A percentile compares a stretch with the other conserved stretches of the same genome.
Evolutionary conservation across 1,284 basidiomycete genomes (phyloP).

Genomic region (Cutaneotrichosporon daszewskae): DNA sequence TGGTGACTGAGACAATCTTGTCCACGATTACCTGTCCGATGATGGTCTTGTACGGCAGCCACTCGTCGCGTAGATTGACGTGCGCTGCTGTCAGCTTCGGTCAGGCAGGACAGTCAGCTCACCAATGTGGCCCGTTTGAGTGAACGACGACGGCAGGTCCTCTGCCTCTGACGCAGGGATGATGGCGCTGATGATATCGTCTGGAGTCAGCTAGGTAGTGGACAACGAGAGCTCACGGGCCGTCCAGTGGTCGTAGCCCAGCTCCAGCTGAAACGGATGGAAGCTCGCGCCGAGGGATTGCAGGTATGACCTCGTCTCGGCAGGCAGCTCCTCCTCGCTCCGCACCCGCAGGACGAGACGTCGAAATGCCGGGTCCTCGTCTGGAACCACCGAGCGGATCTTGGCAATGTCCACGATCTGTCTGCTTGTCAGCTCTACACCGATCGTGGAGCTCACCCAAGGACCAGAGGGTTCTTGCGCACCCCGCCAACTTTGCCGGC

Average conservation of each 20-base stretch:
- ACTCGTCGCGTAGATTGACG: slow-evolving; percentile 84
- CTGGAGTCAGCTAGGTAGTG: slow-evolving; percentile 48
- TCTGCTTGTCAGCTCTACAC: slow-evolving; percentile 39
- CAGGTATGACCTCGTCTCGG: slow-evolving; percentile 56
- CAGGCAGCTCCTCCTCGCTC: slow-evolving; percentile 60
- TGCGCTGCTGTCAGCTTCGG: slow-evolving; percentile 52
- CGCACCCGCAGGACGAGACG: slow-evolving; percentile 60
- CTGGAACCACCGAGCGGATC: slow-evolving; percentile 57
- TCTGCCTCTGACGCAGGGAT: slow-evolving; percentile 69
- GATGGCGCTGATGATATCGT: slow-evolving; percentile 72
- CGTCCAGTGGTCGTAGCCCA: slow-evolving; percentile 81
- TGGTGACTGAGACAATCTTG: slow-evolving; percentile 64
- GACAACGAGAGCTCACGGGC: slow-evolving; percentile 55
- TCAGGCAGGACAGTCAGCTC: slow-evolving; percentile 22
- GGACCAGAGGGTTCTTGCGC: slow-evolving; percentile 56
- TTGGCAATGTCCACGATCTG: slow-evolving; percentile 61
- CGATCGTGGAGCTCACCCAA: slow-evolving; percentile 51
- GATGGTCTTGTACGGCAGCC: slow-evolving; percentile 80
- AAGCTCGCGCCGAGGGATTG: slow-evolving; percentile 55
- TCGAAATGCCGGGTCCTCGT: slow-evolving; percentile 51
- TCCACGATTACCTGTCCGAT: slow-evolving; percentile 90
- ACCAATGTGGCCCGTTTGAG: slow-evolving; percentile 88
- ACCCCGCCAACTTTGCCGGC: slow-evolving; percentile 56
- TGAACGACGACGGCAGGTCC: slow-evolving; percentile 79
- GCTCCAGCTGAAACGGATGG: slow-evolving; percentile 57